Base-by-base conservation (phyloP, 352 stramenopile genomes). In the Salisapilia sapeloensis region DNA sequence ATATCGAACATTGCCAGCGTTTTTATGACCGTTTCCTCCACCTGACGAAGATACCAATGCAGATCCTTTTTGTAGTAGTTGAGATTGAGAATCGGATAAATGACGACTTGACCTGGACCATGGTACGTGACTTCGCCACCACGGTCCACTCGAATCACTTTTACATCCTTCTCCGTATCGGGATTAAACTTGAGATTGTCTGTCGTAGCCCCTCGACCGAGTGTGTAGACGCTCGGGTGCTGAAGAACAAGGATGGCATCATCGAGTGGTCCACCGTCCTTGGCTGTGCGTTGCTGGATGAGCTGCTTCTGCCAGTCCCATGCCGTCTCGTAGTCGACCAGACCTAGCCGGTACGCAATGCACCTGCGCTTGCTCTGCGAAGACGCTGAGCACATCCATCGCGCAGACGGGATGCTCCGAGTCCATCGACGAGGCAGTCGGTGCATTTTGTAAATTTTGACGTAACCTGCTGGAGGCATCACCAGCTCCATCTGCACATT, bases 41-140 rank as follows among this genome's bases (percentile, higher is more conserved):
- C 70, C 30, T 83, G 64, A 20, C 87, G 74, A 17, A 98, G 53
- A 54, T 97, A 98, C 93, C 93, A 98, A 51, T 97, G 92, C 42
- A 98, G 51, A 64, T 99, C 94, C 44, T 92, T 78, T 58, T 91
- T 90, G 57, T 96, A 85, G 23, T 81, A 57, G 32, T 75, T 77
- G 20, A 99, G 70, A 53, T 99, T 83, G 24, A 99, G 54, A 17
- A 99, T 84, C 19, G 95, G 95, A 63, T 99, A 99, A 19, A 93
- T 78, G 0, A 99, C 92, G 7, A 99, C 53, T 46, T 99, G 96
- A 14, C 91, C 92, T 1, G 94, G 96, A 4, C 94, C 94, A 48
- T 99, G 96, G 59, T 93, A 99, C 8, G 96, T 99, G 13, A 99
- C 93, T 62, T 98, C 92, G 15, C 96, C 96, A 16, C 96, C 96